Conservation (phyloP, 2,329 filamentous ascomycete genomes). For the Hypoxylon rubiginosum region DNA sequence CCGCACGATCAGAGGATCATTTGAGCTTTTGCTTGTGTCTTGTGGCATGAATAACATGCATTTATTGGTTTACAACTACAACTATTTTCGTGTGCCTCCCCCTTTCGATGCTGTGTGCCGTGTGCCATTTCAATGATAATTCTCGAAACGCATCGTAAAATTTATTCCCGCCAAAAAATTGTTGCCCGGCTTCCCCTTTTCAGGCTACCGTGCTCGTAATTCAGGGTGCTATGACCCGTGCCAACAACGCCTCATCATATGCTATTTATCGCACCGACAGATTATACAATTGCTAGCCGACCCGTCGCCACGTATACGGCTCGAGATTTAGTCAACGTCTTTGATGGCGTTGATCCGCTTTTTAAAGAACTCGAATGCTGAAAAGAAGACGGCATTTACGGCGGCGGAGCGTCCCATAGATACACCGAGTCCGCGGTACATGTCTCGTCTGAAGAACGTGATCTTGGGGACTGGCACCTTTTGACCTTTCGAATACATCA, state of each 20-base stretch:
- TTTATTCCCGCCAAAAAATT: conserved; percentile 29
- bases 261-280: conserved; percentile 38
- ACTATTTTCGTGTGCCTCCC: conserved; percentile 22
- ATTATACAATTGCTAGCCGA: conserved; percentile 39
- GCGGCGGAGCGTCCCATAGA: conserved; percentile 86
- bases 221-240: conserved; percentile 25
- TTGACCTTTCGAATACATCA: conserved; percentile 76
- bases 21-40: conserved; percentile 34
- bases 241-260: conserved; percentile 45
- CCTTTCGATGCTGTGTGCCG: conserved; percentile 24
- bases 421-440: conserved; percentile 86
- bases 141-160: conserved; percentile 24
- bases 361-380: conserved; percentile 87
- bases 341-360: conserved; percentile 71
- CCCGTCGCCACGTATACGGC: conserved; percentile 14
- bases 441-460: conserved; percentile 80
- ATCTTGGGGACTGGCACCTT: conserved; percentile 78
- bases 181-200: conserved; percentile 30
- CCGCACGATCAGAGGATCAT: conserved; percentile 33
- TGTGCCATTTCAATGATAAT: conserved; percentile 30
- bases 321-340: conserved; percentile 51
- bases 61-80: conserved; percentile 46
- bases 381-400: conserved; percentile 92
- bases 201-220: conserved; percentile 34
- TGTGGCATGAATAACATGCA: conserved; percentile 44